Conservation (phyloP, 805 yeast genomes). For the Candida montana region DNA sequence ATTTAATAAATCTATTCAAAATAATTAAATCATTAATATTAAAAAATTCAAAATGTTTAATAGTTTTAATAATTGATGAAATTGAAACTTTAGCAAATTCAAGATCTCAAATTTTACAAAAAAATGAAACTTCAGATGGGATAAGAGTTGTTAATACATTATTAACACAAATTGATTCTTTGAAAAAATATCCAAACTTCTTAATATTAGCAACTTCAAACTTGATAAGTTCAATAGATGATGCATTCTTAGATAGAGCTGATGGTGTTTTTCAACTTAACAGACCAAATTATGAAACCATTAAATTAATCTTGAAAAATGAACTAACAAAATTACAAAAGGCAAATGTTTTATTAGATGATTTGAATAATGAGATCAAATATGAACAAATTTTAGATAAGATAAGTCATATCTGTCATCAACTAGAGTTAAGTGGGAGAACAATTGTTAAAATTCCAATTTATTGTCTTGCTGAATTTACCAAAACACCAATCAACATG, state of each 20-base stretch:
- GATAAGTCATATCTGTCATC: slow-evolving; percentile 5
- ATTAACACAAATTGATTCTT: slow-evolving; percentile 35
- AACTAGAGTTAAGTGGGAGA: slow-evolving; percentile 10
- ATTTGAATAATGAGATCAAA: not conserved
- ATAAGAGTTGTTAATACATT: slow-evolving; percentile 40
- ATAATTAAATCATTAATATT: slow-evolving; percentile 26
- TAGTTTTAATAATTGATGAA: slow-evolving; percentile 40
- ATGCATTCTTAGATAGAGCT: slow-evolving; percentile 41
- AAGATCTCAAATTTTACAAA: slow-evolving; percentile 29
- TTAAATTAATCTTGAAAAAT: slow-evolving; percentile 26
- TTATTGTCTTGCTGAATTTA: slow-evolving; percentile 2
- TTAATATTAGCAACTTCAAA: slow-evolving; percentile 39
- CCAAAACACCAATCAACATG: not conserved
- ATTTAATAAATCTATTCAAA: slow-evolving; percentile 31
- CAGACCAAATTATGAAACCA: slow-evolving; percentile 29
- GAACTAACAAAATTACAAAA: slow-evolving; percentile 16
- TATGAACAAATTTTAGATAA: not conserved
- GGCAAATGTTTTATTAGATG: not conserved
- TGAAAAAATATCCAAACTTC: slow-evolving; percentile 31
- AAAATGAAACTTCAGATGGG: slow-evolving; percentile 38
- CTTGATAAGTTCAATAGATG: slow-evolving; percentile 32
- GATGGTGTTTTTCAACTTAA: slow-evolving; percentile 33
- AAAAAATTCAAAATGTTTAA: slow-evolving; percentile 17
- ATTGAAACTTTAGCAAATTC: slow-evolving; percentile 41
- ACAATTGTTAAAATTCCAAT: slow-evolving; percentile 7